A percentile compares a stretch with the other conserved stretches of the same genome.
These are phyloP conservation scores for Mycena epipterygia DNA, from an alignment of 768 basidiomycete species.

Conservation along the genomic window DNA sequence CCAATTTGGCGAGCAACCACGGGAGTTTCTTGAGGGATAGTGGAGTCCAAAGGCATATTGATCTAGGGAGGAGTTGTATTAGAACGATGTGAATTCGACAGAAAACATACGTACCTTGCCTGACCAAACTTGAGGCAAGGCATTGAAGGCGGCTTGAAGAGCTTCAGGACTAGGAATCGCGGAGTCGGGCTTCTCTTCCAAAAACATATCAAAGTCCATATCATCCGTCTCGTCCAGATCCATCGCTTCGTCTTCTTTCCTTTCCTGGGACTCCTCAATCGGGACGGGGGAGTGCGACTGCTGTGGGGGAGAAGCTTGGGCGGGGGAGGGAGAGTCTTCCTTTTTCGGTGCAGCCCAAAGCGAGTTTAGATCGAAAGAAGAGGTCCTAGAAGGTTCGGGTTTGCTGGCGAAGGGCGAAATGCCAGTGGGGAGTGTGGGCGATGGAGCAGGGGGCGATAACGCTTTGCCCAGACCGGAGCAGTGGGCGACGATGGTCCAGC, in stretches of 20 bases:
- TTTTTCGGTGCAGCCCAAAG: conserved; percentile 74
- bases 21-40: conserved; percentile 73
- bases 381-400: conserved; percentile 58
- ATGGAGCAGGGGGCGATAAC: conserved; percentile 38
- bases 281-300: conserved; percentile 43
- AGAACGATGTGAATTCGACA: background rate
- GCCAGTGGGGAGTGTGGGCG: conserved; percentile 48
- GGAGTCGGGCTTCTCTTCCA: conserved; percentile 73
- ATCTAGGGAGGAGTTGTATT: conserved; percentile 58
- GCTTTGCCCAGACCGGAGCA: conserved; percentile 32
- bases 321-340: conserved; percentile 38
- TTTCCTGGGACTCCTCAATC: conserved; percentile 46
- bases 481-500: conserved; percentile 34
- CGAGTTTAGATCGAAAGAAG: conserved; percentile 80
- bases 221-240: conserved; percentile 73
- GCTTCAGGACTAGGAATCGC: conserved; percentile 51
- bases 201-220: conserved; percentile 89
- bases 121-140: conserved; percentile 75
- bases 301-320: conserved; percentile 31
- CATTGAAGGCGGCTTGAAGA: conserved; percentile 66
- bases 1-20: conserved; percentile 85
- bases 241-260: conserved; percentile 57
- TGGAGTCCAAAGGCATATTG: conserved; percentile 84
- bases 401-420: conserved; percentile 65
- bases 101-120: conserved; percentile 69